These are phyloP conservation scores for Suillus decipiens DNA, from an alignment of 768 basidiomycete species.

Conservation along the genomic window DNA sequence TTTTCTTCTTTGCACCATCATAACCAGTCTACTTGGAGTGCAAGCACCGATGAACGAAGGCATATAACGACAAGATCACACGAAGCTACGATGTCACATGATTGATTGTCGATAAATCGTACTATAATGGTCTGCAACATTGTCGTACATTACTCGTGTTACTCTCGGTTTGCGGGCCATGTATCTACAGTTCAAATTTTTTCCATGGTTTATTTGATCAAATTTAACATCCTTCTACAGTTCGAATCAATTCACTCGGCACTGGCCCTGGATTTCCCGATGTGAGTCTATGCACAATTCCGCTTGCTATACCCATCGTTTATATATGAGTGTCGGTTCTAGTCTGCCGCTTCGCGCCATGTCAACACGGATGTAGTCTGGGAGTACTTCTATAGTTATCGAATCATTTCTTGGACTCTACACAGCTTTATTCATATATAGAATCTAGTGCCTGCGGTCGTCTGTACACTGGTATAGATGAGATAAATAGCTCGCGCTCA, in stretches of 20 bases:
- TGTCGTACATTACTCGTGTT: too few relatives aligned
- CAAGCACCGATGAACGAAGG: background rate
- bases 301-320: background rate
- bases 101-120: background rate
- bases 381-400: background rate
- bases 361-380: background rate
- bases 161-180: too few relatives aligned
- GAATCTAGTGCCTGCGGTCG: background rate
- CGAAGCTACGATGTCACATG: background rate
- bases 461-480: background rate
- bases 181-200: too few relatives aligned
- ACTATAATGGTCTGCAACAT: background rate
- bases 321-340: background rate
- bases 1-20: background rate
- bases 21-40: background rate
- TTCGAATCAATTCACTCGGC: too few relatives aligned
- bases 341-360: background rate
- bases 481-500: background rate
- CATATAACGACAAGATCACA: background rate
- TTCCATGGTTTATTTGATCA: too few relatives aligned
- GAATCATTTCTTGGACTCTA: background rate
- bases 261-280: too few relatives aligned
- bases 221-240: too few relatives aligned
- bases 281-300: background rate
- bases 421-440: background rate